A percentile compares a stretch with the other conserved stretches of the same genome.
Conservation (phyloP, 2,329 filamentous ascomycete species). For the Parastagonospora avenae region DNA sequence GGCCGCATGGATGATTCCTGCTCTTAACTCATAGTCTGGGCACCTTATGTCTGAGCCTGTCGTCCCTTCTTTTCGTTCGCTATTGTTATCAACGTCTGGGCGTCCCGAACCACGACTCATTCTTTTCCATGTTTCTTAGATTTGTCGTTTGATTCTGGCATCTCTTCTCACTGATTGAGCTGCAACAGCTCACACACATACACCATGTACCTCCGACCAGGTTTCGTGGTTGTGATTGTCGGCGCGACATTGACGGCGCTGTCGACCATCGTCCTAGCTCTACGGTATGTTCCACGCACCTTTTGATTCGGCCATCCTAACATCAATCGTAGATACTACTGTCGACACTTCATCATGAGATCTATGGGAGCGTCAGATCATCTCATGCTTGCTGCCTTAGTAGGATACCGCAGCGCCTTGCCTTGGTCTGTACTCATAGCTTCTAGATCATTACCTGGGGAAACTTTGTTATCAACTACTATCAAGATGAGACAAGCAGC, state of each 20-base stretch:
- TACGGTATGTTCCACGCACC: slow-evolving; percentile 31
- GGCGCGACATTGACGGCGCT: slow-evolving; percentile 41
- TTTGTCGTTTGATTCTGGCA: neutral
- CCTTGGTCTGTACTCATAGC: slow-evolving; percentile 10
- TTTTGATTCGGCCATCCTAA: neutral
- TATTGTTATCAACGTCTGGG: slow-evolving; percentile 8
- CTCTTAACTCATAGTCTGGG: slow-evolving; percentile 12
- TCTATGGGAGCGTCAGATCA: slow-evolving; percentile 39
- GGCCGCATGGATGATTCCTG: slow-evolving; percentile 12
- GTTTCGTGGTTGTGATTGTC: slow-evolving; percentile 42
- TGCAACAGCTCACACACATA: neutral
- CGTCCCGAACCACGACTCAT: slow-evolving; percentile 2
- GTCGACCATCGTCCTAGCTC: slow-evolving; percentile 38
- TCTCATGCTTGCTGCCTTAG: slow-evolving; percentile 41
- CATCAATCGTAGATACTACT: slow-evolving; percentile 35
- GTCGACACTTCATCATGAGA: slow-evolving; percentile 40
- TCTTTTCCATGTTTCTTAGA: slow-evolving; percentile 1
- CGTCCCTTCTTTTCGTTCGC: slow-evolving; percentile 6
- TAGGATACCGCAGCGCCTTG: slow-evolving; percentile 12
- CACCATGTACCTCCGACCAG: slow-evolving; percentile 38
- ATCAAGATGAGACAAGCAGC: slow-evolving; percentile 38
- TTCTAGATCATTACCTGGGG: slow-evolving; percentile 42
- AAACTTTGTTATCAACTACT: slow-evolving; percentile 43
- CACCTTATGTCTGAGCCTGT: slow-evolving; percentile 8
- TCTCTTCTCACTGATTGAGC: slow-evolving; percentile 1